These are phyloP conservation scores for Sedum album DNA, from an alignment of 164 flowering plant species.

Conservation along the genomic window DNA sequence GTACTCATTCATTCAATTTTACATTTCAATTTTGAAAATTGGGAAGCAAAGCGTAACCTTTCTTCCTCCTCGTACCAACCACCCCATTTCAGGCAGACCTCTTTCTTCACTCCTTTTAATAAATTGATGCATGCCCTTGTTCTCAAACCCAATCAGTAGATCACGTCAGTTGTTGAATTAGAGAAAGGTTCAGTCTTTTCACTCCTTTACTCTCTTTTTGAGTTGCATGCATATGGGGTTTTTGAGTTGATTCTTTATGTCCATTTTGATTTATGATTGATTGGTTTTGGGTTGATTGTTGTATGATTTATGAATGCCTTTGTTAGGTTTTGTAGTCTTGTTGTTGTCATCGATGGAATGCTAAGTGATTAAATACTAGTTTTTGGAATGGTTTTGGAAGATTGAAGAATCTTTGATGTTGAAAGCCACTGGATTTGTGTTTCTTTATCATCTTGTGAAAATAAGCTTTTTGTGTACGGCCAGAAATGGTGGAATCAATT, in stretches of 20 bases:
- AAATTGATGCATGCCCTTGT: background rate
- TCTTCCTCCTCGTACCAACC: constrained; percentile 2
- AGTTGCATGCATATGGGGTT: background rate
- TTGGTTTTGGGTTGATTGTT: background rate
- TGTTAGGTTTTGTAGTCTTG: too few relatives aligned
- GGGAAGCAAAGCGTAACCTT: too few relatives aligned
- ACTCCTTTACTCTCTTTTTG: background rate
- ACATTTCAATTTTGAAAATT: too few relatives aligned
- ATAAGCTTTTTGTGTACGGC: too few relatives aligned
- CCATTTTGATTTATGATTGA: background rate
- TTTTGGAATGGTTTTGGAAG: too few relatives aligned
- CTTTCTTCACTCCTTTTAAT: background rate
- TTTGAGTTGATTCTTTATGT: background rate
- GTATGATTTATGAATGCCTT: background rate
- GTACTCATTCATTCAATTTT: too few relatives aligned
- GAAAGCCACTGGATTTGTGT: background rate
- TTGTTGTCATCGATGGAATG: background rate
- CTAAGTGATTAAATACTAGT: background rate
- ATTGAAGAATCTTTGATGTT: background rate
- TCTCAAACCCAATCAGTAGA: background rate
- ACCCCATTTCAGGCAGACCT: background rate
- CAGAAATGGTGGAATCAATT: background rate
- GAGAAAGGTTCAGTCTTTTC: background rate
- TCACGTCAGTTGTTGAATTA: too few relatives aligned
- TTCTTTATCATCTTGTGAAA: background rate